Conservation (phyloP, 306 rosid species). For the Phaseolus lunatus region DNA sequence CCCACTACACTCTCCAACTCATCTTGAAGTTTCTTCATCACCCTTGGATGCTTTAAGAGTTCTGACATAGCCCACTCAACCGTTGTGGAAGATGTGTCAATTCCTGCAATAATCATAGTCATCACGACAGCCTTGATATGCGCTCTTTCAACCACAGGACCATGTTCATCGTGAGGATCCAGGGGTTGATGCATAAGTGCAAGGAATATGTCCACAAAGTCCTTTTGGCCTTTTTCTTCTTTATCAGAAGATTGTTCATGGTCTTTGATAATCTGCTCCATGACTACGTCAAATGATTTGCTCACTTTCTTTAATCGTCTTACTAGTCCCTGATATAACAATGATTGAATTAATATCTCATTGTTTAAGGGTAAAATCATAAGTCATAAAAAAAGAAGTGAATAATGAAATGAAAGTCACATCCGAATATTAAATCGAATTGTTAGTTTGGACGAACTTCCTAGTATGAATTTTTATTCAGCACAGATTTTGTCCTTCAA, state of each 20-base stretch:
- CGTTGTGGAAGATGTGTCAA: constrained; percentile 33
- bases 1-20: constrained; percentile 51
- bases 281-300: constrained; percentile 39
- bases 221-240: constrained; percentile 17
- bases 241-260: constrained; percentile 33
- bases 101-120: constrained; percentile 45
- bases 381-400: neutral
- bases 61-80: constrained; percentile 57
- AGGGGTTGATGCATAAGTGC: constrained; percentile 41
- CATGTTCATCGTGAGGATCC: constrained; percentile 45
- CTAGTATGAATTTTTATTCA: too few relatives aligned
- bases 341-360: neutral
- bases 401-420: neutral
- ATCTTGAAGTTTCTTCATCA: constrained; percentile 54
- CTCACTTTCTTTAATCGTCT: constrained; percentile 37
- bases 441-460: neutral
- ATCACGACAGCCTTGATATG: constrained; percentile 51
- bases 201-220: constrained; percentile 47
- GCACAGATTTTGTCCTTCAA: too few relatives aligned
- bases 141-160: constrained; percentile 34
- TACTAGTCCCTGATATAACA: constrained; percentile 38
- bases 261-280: constrained; percentile 49
- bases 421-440: neutral
- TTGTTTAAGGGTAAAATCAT: neutral
- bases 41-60: constrained; percentile 52